Base-by-base conservation (phyloP, 2,329 filamentous ascomycete genomes). In the Nannizziopsis arthrosporioides region DNA sequence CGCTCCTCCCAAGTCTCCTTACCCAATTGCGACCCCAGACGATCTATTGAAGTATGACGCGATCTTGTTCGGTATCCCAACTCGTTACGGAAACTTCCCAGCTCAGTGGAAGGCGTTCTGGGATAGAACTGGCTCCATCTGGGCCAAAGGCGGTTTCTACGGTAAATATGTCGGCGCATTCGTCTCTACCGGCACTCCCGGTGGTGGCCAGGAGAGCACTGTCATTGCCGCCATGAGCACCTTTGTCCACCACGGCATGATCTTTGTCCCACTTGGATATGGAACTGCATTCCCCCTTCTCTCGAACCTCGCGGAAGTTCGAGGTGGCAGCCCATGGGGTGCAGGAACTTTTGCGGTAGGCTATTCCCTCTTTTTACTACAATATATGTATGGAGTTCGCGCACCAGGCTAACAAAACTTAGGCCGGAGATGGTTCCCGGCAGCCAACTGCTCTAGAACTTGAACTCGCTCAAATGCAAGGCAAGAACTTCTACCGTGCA, bases 211-310 rank as follows among this genome's bases (percentile, higher is more conserved):
- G 73, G 92, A 98, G 73, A 82, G 80, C 49, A 98, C 92, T 42
- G 82, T 78, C 57, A 72, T 95, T 54, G 75, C 82, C 31, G 73
- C 82, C 64, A 80, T 96, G 78, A 87, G 82, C 62, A 96, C 90
- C 14, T 74, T 96, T 47, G 68, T 82, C 52, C 92, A 96, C 73
- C 92, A 96, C 74, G 92, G 92, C 61, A 84, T 96, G 72, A 83
- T 92, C 74, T 96, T 84, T 67, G 88, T 96, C n/a, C 92, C 92
- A 42, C 76, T 96, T 47, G 92, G 92, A 48, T 96, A 94, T 75
- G 82, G 85, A 70, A 85, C 82, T 60, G 71, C 80, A 43, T 95
- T 94, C 63, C 64, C 63, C 51, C 69, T 80, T 54, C 69, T 94
- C 55, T 64, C 81, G 55, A 82, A 89, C 69, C 67, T 94, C 32